phyloP scores from a whole-genome alignment of 306 rosid genomes.

The Hippophae gyantsensis region DNA sequence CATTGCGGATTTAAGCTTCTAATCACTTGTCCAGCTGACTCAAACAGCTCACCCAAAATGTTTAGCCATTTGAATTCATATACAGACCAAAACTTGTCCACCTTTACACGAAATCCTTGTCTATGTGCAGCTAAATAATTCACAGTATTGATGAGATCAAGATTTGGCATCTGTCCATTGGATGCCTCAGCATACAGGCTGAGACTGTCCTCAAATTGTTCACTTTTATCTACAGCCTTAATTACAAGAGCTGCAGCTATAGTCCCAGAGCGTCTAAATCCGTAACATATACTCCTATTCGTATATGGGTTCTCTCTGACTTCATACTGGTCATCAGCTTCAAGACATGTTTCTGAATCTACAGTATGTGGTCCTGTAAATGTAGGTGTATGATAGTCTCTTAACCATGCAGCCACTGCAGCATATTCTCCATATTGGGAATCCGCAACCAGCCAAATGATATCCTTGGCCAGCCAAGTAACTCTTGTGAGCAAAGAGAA shows the following conservation, averaged over 20 bases:
- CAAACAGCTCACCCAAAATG: slow-evolving; percentile 60
- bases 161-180: slow-evolving; percentile 95
- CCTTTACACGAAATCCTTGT: slow-evolving; percentile 70
- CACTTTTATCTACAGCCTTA: slow-evolving; percentile 53
- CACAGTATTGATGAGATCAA: slow-evolving; percentile 86
- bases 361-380: slow-evolving; percentile 27
- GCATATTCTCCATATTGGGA: slow-evolving; percentile 72
- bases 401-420: slow-evolving; percentile 76
- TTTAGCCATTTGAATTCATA: slow-evolving; percentile 57
- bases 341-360: slow-evolving; percentile 46
- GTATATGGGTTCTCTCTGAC: slow-evolving; percentile 24
- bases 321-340: slow-evolving; percentile 20
- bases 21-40: slow-evolving; percentile 50
- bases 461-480: slow-evolving; percentile 91
- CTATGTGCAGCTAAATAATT: slow-evolving; percentile 76
- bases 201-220: slow-evolving; percentile 61
- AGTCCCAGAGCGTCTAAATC: slow-evolving; percentile 88
- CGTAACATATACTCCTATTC: slow-evolving; percentile 34
- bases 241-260: slow-evolving; percentile 91
- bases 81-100: slow-evolving; percentile 61
- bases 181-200: slow-evolving; percentile 82
- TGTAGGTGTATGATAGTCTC: slow-evolving; percentile 73
- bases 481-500: slow-evolving; percentile 76
- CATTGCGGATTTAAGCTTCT: slow-evolving; percentile 59
- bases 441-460: slow-evolving; percentile 85